Evolutionary conservation across 306 rosid genomes (phyloP).

Genomic region (Malus fusca): DNA sequence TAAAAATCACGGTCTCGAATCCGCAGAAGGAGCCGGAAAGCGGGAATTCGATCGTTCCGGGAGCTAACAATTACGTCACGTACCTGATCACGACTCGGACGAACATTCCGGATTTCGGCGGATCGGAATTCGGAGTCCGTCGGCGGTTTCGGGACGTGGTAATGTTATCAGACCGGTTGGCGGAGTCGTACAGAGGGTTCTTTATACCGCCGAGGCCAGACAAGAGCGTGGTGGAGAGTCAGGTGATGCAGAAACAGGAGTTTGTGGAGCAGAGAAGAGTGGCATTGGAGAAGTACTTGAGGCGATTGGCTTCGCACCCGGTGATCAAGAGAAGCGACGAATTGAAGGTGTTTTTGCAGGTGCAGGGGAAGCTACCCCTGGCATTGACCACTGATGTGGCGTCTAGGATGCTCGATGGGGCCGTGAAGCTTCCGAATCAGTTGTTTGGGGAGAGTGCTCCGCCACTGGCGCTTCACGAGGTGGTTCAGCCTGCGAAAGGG

Average conservation of each 20-base stretch:
- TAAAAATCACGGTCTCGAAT: constrained; percentile 64
- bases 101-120: constrained; percentile 55
- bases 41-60: constrained; percentile 71
- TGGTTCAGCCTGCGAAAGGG: constrained; percentile 77
- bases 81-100: constrained; percentile 74
- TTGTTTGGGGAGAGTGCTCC: constrained; percentile 43
- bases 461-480: constrained; percentile 51
- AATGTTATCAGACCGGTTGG: constrained; percentile 64
- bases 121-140: constrained; percentile 58
- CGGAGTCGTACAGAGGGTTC: constrained; percentile 74
- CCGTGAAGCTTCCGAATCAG: constrained; percentile 74
- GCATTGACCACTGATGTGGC: constrained; percentile 52
- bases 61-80: constrained; percentile 51
- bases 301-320: constrained; percentile 65
- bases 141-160: constrained; percentile 85
- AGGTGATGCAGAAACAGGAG: constrained; percentile 92
- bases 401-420: constrained; percentile 93
- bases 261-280: constrained; percentile 91
- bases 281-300: constrained; percentile 78
- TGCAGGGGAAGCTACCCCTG: constrained; percentile 60
- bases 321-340: constrained; percentile 80
- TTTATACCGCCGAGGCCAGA: constrained; percentile 88
- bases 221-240: constrained; percentile 89
- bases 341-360: constrained; percentile 66
- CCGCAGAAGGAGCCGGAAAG: constrained; percentile 78